Conservation (phyloP, 106 monocot genomes). For the Apostasia ramifera region DNA sequence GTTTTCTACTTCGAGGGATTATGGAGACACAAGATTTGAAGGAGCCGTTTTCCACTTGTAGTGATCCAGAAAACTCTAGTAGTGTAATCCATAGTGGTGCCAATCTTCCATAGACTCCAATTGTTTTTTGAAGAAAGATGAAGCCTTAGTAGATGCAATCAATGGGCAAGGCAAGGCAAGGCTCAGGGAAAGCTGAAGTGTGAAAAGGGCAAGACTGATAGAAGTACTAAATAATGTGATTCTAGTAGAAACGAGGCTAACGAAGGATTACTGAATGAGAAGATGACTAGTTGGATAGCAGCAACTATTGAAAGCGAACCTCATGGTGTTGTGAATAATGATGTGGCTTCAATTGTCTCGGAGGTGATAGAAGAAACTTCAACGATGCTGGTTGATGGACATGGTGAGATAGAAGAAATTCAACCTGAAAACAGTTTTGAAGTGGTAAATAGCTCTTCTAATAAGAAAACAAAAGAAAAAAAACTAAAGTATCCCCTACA, state of each 20-base stretch:
- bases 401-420: slow-evolving; percentile 5
- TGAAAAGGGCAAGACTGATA: too few species aligned
- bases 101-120: neutral
- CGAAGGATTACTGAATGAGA: neutral
- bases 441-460: neutral
- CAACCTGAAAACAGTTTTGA: slow-evolving; percentile 1
- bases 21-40: slow-evolving; percentile 6
- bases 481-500: neutral
- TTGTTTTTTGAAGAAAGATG: neutral
- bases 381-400: neutral
- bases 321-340: neutral
- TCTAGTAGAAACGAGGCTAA: too few species aligned
- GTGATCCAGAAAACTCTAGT: neutral
- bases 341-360: neutral
- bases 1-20: neutral
- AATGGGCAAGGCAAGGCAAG: too few species aligned
- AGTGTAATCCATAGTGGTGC: neutral
- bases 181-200: too few species aligned
- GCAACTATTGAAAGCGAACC: too few species aligned
- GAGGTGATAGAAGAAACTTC: slow-evolving; percentile 6
- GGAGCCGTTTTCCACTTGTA: neutral
- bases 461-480: slow-evolving; percentile 3
- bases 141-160: neutral
- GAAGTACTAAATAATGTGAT: too few species aligned
- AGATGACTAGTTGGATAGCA: neutral